Conservation (phyloP, 495 filamentous ascomycete species). For the Daldinia concentrica region DNA sequence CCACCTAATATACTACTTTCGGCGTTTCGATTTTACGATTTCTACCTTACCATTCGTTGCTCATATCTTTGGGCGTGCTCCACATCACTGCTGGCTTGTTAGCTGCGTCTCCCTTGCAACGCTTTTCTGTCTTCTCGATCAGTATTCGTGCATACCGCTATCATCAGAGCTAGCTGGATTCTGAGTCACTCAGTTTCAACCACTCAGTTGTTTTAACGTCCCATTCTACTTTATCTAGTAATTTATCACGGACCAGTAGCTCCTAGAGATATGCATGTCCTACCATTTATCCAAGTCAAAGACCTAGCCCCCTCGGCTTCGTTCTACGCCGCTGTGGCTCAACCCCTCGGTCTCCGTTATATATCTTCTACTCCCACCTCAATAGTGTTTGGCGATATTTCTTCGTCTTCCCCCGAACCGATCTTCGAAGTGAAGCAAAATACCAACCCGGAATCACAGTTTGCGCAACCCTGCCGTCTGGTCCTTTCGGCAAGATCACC, state of each 20-base stretch:
- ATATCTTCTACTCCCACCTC: slow-evolving; percentile 54
- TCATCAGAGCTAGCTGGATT: slow-evolving; percentile 1
- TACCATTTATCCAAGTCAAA: slow-evolving; percentile 66
- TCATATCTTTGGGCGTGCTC: slow-evolving; percentile 18
- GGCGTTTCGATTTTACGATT: slow-evolving; percentile 2
- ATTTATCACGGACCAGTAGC: slow-evolving; percentile 23
- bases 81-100: slow-evolving; percentile 15
- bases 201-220: slow-evolving; percentile 8
- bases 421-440: slow-evolving; percentile 55
- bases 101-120: slow-evolving; percentile 27
- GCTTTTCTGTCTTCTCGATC: slow-evolving; percentile 15
- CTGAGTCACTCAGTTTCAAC: slow-evolving; percentile 4
- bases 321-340: slow-evolving; percentile 79
- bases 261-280: slow-evolving; percentile 42
- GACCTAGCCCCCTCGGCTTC: slow-evolving; percentile 80
- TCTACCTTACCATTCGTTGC: slow-evolving; percentile 19
- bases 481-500: slow-evolving; percentile 53
- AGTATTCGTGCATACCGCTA: slow-evolving; percentile 17
- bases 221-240: slow-evolving; percentile 4
- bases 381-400: slow-evolving; percentile 45
- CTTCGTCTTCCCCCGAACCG: slow-evolving; percentile 43
- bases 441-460: slow-evolving; percentile 36
- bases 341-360: slow-evolving; percentile 78
- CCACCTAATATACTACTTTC: slow-evolving; percentile 20
- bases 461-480: slow-evolving; percentile 50